Conservation (phyloP, 768 basidiomycete genomes). For the Pleurotus tuoliensis region DNA sequence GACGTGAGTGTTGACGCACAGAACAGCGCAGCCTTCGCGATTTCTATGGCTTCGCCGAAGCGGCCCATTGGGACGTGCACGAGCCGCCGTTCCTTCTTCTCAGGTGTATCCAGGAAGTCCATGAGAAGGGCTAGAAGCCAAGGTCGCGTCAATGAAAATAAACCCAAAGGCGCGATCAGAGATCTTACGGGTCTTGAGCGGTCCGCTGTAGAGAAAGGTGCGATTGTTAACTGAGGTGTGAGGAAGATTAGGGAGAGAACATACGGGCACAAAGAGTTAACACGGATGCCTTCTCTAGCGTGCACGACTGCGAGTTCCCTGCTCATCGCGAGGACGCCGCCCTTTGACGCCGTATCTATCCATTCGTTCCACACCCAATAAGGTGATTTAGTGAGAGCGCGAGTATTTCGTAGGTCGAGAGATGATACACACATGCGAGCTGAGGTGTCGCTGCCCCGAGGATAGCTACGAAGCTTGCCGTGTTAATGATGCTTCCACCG, state of each 20-base stretch:
- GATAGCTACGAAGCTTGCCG: conserved; percentile 93
- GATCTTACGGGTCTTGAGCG: conserved; percentile 85
- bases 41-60: conserved; percentile 95
- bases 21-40: conserved; percentile 91
- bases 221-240: not conserved
- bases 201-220: conserved; percentile 54
- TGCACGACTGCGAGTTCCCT: conserved; percentile 98
- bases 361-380: not conserved
- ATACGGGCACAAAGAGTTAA: conserved; percentile 96
- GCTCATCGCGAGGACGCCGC: conserved; percentile 98
- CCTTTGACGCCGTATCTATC: conserved; percentile 94
- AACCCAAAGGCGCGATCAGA: not conserved
- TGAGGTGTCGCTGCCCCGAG: conserved; percentile 98
- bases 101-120: conserved; percentile 95
- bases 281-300: conserved; percentile 92
- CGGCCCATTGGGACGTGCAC: conserved; percentile 95
- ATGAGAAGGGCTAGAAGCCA: conserved; percentile 76
- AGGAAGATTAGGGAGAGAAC: conserved; percentile 21
- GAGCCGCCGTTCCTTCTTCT: conserved; percentile 89
- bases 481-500: conserved; percentile 95
- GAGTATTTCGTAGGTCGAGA: not conserved
- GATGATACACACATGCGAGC: conserved; percentile 74
- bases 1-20: conserved; percentile 45
- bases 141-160: not conserved
- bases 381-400: conserved; percentile 11